These are phyloP conservation scores for Entomortierella parvispora DNA, from an alignment of 192 early-diverging fungal genomes.

Conservation along the genomic window DNA sequence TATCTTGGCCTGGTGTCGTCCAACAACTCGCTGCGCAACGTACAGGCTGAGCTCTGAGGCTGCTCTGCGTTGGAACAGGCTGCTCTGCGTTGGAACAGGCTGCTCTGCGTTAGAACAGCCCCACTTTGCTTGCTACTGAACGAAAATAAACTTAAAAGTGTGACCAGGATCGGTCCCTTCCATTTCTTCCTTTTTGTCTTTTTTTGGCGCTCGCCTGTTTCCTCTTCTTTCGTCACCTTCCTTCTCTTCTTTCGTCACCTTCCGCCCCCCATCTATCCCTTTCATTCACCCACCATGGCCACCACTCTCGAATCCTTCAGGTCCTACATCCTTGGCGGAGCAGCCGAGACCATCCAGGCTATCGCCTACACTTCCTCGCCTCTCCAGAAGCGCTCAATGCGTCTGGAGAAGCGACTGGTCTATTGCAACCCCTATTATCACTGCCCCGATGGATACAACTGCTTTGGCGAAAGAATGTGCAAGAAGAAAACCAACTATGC, in stretches of 20 bases:
- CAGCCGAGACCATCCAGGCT: not conserved
- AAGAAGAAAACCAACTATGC: conserved; percentile 29
- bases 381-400: conserved; percentile 31
- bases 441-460: conserved; percentile 24
- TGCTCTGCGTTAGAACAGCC: no score
- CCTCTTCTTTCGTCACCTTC: not conserved
- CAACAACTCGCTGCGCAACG: conserved; percentile 40
- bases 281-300: conserved; percentile 1
- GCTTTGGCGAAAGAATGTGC: conserved; percentile 6
- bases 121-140: not conserved
- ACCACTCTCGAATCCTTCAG: not conserved
- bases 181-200: conserved; percentile 1
- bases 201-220: not conserved
- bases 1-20: conserved; percentile 49
- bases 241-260: conserved; percentile 1
- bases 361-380: not conserved
- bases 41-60: conserved; percentile 13
- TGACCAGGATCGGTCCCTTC: not conserved
- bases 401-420: conserved; percentile 30
- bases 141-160: not conserved
- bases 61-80: no score
- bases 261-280: not conserved
- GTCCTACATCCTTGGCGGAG: conserved; percentile 13
- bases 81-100: no score
- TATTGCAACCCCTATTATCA: conserved; percentile 3